phyloP scores from a whole-genome alignment of 345 rosid genomes.

The Fremontodendron californicum region DNA sequence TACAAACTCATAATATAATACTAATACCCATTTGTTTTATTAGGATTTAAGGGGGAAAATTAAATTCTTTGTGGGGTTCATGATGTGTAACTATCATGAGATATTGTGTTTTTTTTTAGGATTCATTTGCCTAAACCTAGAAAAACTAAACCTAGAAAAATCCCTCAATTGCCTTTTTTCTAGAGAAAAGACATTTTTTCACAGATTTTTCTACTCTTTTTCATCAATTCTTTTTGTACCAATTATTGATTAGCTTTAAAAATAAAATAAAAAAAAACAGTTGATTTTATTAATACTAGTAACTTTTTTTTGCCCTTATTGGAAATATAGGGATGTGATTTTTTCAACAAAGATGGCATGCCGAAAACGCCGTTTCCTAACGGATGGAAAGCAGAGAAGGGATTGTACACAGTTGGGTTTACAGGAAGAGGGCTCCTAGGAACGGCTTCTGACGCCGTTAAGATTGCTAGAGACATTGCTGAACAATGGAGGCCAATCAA shows the following conservation, averaged over 20 bases:
- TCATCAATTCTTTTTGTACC: background rate
- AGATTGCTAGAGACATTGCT: constrained; percentile 59
- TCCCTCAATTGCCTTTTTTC: constrained; percentile 4
- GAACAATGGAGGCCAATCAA: constrained; percentile 43
- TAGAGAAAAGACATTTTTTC: background rate
- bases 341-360: constrained; percentile 75
- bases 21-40: background rate
- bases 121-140: background rate
- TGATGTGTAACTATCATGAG: constrained; percentile 20
- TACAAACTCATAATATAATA: too few relatives aligned
- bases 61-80: background rate
- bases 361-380: constrained; percentile 74
- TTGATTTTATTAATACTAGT: background rate
- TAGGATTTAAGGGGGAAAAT: background rate
- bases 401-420: constrained; percentile 84
- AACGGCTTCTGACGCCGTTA: constrained; percentile 65
- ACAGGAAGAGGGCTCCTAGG: constrained; percentile 80
- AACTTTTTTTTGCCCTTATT: background rate
- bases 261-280: too few relatives aligned
- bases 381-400: constrained; percentile 76
- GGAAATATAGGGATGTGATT: constrained; percentile 45
- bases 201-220: background rate
- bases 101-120: background rate
- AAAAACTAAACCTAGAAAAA: background rate
- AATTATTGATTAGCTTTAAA: background rate